phyloP scores from a whole-genome alignment of 2,329 filamentous ascomycete species.

The Ploettnerulaceae sp. region DNA sequence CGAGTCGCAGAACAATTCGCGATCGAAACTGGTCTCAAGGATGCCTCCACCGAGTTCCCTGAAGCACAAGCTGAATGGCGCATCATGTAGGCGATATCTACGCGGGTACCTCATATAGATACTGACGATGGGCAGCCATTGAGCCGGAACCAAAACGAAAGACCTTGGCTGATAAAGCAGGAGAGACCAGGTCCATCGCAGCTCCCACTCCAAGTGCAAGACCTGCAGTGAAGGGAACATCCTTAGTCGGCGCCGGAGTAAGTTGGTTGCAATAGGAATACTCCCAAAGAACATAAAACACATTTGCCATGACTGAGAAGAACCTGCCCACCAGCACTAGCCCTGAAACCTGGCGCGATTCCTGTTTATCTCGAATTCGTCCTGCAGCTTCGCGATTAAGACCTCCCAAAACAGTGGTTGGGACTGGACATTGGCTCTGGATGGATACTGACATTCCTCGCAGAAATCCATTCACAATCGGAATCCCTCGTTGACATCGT shows the following conservation, averaged over 20 bases:
- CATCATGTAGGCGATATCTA: slow-evolving; percentile 19
- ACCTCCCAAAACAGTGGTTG: slow-evolving; percentile 2
- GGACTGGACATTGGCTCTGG: not conserved
- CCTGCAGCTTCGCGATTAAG: slow-evolving; percentile 1
- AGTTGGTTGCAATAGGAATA: slow-evolving; percentile 11
- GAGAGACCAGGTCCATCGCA: slow-evolving; percentile 43
- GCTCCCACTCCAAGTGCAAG: slow-evolving; percentile 40
- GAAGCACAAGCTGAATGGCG: slow-evolving; percentile 45
- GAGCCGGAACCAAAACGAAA: slow-evolving; percentile 58
- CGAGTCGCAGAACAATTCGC: slow-evolving; percentile 57
- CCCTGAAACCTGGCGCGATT: not conserved
- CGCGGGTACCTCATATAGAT: not conserved
- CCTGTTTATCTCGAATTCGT: not conserved
- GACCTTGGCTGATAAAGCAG: slow-evolving; percentile 50
- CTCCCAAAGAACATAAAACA: not conserved
- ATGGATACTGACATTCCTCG: slow-evolving; percentile 6
- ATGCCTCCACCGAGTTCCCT: slow-evolving; percentile 39
- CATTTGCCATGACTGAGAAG: slow-evolving; percentile 1
- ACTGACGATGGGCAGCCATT: slow-evolving; percentile 38
- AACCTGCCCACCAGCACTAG: not conserved
- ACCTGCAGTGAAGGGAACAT: slow-evolving; percentile 32
- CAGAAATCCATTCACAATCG: slow-evolving; percentile 14
- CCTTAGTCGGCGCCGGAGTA: slow-evolving; percentile 26
- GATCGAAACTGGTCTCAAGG: slow-evolving; percentile 41
- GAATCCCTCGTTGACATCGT: slow-evolving; percentile 36